Evolutionary conservation across 2,329 filamentous ascomycete genomes (phyloP).

Genomic region (Verticillium longisporum): DNA sequence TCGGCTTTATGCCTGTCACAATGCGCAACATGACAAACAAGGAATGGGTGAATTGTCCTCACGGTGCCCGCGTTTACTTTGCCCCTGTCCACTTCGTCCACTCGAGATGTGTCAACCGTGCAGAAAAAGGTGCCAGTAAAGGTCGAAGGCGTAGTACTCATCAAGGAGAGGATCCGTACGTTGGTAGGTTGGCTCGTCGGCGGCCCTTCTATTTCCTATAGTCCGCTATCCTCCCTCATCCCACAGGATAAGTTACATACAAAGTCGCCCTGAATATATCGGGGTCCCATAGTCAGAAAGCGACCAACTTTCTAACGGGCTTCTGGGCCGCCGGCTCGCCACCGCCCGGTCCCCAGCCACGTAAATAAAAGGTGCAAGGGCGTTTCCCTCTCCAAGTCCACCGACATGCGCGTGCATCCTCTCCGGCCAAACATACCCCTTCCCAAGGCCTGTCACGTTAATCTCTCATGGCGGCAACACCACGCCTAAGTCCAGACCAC

Average conservation of each 20-base stretch:
- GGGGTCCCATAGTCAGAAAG: neutral
- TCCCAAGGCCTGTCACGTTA: neutral
- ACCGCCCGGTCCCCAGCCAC: neutral
- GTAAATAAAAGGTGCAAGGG: neutral
- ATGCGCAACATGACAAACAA: no score
- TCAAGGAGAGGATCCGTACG: neutral
- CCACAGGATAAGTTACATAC: neutral
- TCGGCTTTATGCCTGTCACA: no score
- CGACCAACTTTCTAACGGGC: neutral
- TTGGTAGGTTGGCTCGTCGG: constrained; percentile 1
- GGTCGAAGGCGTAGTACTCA: constrained; percentile 1
- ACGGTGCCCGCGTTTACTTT: constrained; percentile 13
- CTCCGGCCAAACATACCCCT: neutral
- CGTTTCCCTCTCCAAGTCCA: neutral
- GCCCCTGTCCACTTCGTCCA: neutral
- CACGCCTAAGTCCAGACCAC: neutral
- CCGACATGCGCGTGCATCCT: neutral
- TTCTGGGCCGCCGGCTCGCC: neutral
- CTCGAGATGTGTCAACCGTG: neutral
- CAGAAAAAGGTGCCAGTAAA: neutral
- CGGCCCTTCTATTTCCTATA: neutral
- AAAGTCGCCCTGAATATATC: neutral
- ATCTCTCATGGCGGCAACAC: neutral
- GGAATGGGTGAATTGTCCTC: no score
- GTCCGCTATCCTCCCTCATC: neutral